Evolutionary conservation across 768 basidiomycete genomes (phyloP).

Genomic region (Podaxis sp.): DNA sequence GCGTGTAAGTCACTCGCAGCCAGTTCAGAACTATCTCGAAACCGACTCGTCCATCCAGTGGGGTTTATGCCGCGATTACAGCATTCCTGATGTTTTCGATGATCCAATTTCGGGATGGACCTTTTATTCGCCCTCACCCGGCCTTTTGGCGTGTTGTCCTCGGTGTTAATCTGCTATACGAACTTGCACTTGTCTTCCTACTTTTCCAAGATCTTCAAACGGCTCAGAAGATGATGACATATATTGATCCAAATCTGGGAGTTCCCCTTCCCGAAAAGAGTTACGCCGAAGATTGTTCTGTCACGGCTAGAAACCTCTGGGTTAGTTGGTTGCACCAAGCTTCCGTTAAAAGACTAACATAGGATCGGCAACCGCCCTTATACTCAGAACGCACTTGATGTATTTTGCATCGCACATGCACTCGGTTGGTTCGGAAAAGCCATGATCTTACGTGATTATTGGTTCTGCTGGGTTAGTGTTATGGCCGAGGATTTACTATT

Average conservation of each 20-base stretch:
- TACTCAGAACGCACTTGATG: constrained; percentile 72
- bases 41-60: constrained; percentile 41
- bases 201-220: constrained; percentile 83
- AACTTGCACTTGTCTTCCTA: constrained; percentile 78
- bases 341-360: neutral
- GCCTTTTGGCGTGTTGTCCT: constrained; percentile 82
- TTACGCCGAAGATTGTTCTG: constrained; percentile 79
- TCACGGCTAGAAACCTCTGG: constrained; percentile 67
- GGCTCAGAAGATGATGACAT: constrained; percentile 76
- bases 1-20: constrained; percentile 55
- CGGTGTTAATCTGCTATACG: constrained; percentile 82
- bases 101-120: constrained; percentile 89
- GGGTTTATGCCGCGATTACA: constrained; percentile 71
- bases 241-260: constrained; percentile 72
- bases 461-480: constrained; percentile 84
- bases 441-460: constrained; percentile 86
- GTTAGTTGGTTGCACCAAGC: constrained; percentile 35
- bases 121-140: constrained; percentile 86
- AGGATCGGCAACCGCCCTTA: constrained; percentile 1
- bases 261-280: constrained; percentile 79
- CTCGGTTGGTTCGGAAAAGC: constrained; percentile 93
- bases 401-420: constrained; percentile 84
- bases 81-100: constrained; percentile 81
- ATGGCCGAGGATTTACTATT: constrained; percentile 8
- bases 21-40: constrained; percentile 3